A percentile compares a stretch with the other conserved stretches of the same genome.
Conservation (phyloP, 202 grass and related monocot genomes). For the Schoenoplectus tabernaemontani region DNA sequence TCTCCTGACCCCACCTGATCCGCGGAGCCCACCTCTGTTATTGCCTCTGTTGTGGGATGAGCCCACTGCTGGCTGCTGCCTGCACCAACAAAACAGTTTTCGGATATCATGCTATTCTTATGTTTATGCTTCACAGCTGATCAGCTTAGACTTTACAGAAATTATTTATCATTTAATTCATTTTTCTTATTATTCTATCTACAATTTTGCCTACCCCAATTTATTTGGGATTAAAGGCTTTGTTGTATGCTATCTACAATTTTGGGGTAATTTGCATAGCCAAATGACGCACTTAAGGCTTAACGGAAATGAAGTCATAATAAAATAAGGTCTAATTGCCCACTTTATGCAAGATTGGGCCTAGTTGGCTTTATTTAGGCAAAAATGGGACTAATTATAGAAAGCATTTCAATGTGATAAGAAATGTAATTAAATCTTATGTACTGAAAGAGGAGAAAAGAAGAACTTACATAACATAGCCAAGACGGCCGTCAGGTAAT, state of each 20-base stretch:
- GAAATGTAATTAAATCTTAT: neutral
- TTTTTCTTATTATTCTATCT: neutral
- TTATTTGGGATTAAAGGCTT: too few relatives aligned
- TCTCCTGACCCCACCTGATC: constrained; percentile 10
- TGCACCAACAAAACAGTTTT: constrained; percentile 7
- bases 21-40: constrained; percentile 17
- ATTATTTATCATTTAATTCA: neutral
- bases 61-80: constrained; percentile 19
- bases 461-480: constrained; percentile 52
- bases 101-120: neutral
- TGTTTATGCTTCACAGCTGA: neutral
- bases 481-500: constrained; percentile 59
- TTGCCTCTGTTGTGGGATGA: constrained; percentile 15
- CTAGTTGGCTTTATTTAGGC: constrained; percentile 6
- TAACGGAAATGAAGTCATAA: neutral
- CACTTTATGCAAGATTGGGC: neutral
- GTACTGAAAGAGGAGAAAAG: constrained; percentile 5
- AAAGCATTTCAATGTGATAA: neutral
- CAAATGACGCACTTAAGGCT: neutral
- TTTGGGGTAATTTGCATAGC: neutral
- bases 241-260: neutral
- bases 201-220: neutral
- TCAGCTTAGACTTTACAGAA: neutral
- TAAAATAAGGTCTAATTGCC: neutral
- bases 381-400: neutral